Conservation (phyloP, 192 early-diverging fungal species). For the Spinellus fusiger region DNA sequence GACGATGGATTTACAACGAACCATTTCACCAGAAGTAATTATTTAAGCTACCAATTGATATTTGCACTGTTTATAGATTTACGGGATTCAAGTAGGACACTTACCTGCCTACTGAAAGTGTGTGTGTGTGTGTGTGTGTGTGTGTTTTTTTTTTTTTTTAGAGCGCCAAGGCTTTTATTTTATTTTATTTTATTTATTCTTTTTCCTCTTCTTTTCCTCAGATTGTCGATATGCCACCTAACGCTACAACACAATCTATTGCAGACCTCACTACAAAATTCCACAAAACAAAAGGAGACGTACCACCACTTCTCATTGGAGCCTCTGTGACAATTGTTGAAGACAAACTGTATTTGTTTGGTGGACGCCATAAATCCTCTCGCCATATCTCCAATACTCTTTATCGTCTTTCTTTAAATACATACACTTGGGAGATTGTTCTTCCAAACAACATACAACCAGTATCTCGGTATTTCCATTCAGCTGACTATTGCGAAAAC, state of each 20-base stretch:
- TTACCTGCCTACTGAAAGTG: too few relatives aligned
- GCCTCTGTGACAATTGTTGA: slow-evolving; percentile 63
- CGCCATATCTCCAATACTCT: slow-evolving; percentile 66
- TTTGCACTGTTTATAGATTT: too few relatives aligned
- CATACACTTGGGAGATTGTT: slow-evolving; percentile 50
- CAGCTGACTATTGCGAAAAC: slow-evolving; percentile 55
- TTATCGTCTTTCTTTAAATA: slow-evolving; percentile 55
- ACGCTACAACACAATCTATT: slow-evolving; percentile 13
- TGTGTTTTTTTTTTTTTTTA: background rate
- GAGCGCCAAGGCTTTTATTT: background rate
- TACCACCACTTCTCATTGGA: slow-evolving; percentile 72
- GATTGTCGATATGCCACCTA: background rate
- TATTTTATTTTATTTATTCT: background rate
- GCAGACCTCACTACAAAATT: slow-evolving; percentile 23
- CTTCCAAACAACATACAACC: slow-evolving; percentile 32
- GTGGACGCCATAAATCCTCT: slow-evolving; percentile 59
- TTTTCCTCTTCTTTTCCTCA: background rate
- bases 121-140: too few relatives aligned
- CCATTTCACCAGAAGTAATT: background rate
- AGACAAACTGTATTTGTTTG: slow-evolving; percentile 63
- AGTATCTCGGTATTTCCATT: slow-evolving; percentile 67
- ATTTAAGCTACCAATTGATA: too few relatives aligned
- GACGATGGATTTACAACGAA: background rate
- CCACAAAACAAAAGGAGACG: slow-evolving; percentile 54
- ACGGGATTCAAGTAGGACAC: too few relatives aligned